Conservation (phyloP, 495 filamentous ascomycete genomes). For the Penicillium cinerascens region DNA sequence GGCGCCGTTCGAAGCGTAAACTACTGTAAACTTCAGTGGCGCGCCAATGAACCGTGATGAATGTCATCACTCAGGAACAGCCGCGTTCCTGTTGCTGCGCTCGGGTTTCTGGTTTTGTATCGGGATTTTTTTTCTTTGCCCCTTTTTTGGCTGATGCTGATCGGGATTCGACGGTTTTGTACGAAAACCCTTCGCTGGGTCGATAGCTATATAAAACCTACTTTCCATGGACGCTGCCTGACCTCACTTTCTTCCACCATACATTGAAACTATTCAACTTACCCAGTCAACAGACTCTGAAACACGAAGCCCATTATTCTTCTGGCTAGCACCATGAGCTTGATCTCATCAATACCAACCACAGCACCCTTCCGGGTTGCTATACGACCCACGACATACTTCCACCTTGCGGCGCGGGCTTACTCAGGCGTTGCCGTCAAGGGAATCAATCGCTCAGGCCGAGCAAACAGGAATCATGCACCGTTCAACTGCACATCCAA, state of each 20-base stretch:
- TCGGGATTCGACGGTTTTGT: neutral
- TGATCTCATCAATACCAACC: conserved; percentile 22
- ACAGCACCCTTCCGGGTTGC: conserved; percentile 34
- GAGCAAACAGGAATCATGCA: conserved; percentile 10
- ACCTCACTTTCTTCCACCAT: neutral
- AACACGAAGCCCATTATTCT: neutral
- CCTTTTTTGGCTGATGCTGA: too few species aligned
- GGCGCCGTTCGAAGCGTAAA: neutral
- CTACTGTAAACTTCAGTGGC: neutral
- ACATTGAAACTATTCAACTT: neutral
- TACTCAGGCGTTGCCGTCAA: conserved; percentile 24
- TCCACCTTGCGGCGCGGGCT: conserved; percentile 25
- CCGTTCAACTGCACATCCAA: conserved; percentile 20
- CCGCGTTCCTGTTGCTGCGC: neutral
- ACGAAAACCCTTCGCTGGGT: neutral
- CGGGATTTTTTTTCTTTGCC: neutral
- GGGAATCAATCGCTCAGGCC: conserved; percentile 12
- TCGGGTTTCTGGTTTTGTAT: neutral
- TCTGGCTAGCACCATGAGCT: conserved; percentile 4
- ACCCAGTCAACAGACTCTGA: neutral
- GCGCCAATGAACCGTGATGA: neutral
- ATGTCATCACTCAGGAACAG: neutral
- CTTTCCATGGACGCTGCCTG: neutral
- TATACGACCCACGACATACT: conserved; percentile 23
- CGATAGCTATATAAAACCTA: neutral